phyloP scores from a whole-genome alignment of 257 asterid species.

The Fraxinus pennsylvanica region DNA sequence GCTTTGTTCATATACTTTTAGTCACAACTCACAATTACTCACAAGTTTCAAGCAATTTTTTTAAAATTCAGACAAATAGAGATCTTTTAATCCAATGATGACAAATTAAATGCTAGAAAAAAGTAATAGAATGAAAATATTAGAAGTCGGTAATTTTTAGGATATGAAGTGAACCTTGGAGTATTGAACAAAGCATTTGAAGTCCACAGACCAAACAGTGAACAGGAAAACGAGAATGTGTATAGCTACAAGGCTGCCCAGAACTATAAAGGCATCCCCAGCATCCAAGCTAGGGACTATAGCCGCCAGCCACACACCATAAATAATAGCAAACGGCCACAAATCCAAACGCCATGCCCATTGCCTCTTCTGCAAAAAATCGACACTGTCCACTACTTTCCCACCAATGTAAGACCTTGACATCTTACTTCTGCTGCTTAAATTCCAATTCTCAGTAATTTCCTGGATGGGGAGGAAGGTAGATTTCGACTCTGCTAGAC shows the following conservation, averaged over 20 bases:
- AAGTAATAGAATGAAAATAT: slow-evolving; percentile 3
- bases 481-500: neutral
- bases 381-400: slow-evolving; percentile 93
- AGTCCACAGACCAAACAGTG: slow-evolving; percentile 92
- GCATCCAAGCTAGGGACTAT: slow-evolving; percentile 80
- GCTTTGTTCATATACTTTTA: neutral
- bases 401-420: slow-evolving; percentile 80
- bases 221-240: slow-evolving; percentile 80
- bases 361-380: slow-evolving; percentile 70
- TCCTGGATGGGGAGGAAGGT: neutral
- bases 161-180: slow-evolving; percentile 58
- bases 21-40: slow-evolving; percentile 1
- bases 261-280: slow-evolving; percentile 71
- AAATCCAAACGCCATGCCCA: slow-evolving; percentile 89
- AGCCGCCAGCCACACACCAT: slow-evolving; percentile 73
- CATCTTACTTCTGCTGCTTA: slow-evolving; percentile 51
- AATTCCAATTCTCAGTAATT: slow-evolving; percentile 29
- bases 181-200: slow-evolving; percentile 76
- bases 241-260: slow-evolving; percentile 58
- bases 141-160: neutral
- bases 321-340: slow-evolving; percentile 77
- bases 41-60: slow-evolving; percentile 7
- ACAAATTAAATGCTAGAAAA: slow-evolving; percentile 6
- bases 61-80: neutral
- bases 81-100: neutral